Evolutionary conservation across 2,329 filamentous ascomycete genomes (phyloP).

Genomic region (Fusarium coffeatum): DNA sequence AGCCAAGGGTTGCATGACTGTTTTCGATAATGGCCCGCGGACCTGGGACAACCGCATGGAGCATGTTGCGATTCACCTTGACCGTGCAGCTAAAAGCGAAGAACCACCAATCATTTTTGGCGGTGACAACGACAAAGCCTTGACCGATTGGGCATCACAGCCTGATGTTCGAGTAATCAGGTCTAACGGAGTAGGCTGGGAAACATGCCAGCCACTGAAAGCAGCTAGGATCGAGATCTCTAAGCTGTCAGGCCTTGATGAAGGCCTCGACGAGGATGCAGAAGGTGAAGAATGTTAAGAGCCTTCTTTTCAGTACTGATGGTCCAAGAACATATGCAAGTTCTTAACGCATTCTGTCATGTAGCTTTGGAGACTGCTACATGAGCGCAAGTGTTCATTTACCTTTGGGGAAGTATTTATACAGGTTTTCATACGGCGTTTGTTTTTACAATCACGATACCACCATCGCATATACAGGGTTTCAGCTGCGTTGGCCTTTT

Average conservation of each 20-base stretch:
- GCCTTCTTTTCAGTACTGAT: neutral
- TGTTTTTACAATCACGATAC: constrained; percentile 17
- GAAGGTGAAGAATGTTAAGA: constrained; percentile 45
- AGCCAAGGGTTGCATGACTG: constrained; percentile 66
- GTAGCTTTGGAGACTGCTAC: neutral
- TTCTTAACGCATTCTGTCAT: neutral
- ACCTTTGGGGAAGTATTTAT: neutral
- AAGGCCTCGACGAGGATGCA: constrained; percentile 43
- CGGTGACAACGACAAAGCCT: constrained; percentile 51
- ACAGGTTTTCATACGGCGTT: neutral
- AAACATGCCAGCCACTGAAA: constrained; percentile 50
- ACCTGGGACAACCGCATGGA: constrained; percentile 89
- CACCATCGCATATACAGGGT: constrained; percentile 6
- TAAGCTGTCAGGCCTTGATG: constrained; percentile 10
- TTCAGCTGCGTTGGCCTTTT: neutral
- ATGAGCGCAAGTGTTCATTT: neutral
- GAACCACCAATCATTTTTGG: constrained; percentile 54
- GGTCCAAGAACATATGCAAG: neutral
- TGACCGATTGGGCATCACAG: constrained; percentile 56
- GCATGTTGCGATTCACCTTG: constrained; percentile 85
- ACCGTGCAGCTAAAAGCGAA: constrained; percentile 55
- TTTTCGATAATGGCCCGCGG: constrained; percentile 69
- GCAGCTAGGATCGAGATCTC: constrained; percentile 26
- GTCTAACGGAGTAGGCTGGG: constrained; percentile 47
- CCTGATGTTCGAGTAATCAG: constrained; percentile 54